Evolutionary conservation across 108 stramenopile species (phyloP).

Genomic region (Nitzschia inconspicua): DNA sequence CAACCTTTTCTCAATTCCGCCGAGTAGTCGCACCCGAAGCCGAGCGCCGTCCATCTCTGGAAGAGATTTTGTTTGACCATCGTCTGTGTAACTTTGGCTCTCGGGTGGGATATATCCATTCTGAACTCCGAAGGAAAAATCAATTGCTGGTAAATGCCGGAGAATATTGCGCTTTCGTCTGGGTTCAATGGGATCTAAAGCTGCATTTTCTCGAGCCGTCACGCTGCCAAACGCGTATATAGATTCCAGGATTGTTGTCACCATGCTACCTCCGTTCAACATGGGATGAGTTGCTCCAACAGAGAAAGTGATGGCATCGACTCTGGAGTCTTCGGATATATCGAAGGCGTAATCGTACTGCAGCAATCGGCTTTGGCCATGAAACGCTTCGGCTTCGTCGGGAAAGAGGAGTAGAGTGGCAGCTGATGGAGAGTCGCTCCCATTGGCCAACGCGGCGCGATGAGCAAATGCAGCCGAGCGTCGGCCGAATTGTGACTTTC

Average conservation of each 20-base stretch:
- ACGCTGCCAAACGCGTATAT: constrained; percentile 79
- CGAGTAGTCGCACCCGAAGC: constrained; percentile 59
- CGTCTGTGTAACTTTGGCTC: constrained; percentile 73
- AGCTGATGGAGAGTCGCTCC: constrained; percentile 57
- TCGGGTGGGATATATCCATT: constrained; percentile 81
- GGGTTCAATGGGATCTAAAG: constrained; percentile 70
- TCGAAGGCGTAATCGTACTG: constrained; percentile 85
- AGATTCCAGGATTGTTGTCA: constrained; percentile 78
- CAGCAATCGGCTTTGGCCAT: constrained; percentile 43
- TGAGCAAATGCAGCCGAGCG: constrained; percentile 24
- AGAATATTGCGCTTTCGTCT: constrained; percentile 74
- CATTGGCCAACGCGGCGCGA: constrained; percentile 37
- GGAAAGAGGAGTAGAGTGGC: constrained; percentile 73
- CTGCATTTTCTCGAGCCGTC: constrained; percentile 70
- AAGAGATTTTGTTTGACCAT: constrained; percentile 72
- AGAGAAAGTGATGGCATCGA: constrained; percentile 77
- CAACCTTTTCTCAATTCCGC: constrained; percentile 42
- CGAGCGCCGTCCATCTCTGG: constrained; percentile 80
- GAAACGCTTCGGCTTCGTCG: constrained; percentile 45
- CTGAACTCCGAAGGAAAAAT: constrained; percentile 76
- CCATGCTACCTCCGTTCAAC: constrained; percentile 80
- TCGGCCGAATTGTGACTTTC: not conserved
- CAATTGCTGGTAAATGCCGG: constrained; percentile 82
- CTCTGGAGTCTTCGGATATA: constrained; percentile 60
- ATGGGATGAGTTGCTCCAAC: constrained; percentile 83